Percentiles rank a stretch among this genome's conserved stretches.
phyloP scores from a whole-genome alignment of 495 filamentous ascomycete genomes.

The Oidiodendron maius region DNA sequence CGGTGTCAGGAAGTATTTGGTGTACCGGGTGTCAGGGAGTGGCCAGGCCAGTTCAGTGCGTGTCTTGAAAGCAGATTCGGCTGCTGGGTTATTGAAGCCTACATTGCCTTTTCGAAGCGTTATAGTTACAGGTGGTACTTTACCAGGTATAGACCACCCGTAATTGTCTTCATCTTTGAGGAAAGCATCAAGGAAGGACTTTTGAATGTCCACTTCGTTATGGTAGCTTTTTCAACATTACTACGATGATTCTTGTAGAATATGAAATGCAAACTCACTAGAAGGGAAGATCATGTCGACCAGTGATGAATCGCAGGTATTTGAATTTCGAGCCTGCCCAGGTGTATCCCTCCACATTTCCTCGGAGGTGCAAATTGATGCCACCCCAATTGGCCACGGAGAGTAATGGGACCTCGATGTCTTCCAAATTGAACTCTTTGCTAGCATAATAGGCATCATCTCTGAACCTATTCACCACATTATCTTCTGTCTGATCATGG shows the following conservation, averaged over 20 bases:
- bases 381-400: conserved; percentile 54
- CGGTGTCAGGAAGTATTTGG: conserved; percentile 45
- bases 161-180: conserved; percentile 54
- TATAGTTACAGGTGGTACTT: conserved; percentile 48
- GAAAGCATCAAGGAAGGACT: conserved; percentile 61
- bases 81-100: conserved; percentile 54
- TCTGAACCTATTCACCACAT: conserved; percentile 43
- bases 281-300: conserved; percentile 65
- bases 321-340: conserved; percentile 55
- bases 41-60: conserved; percentile 58
- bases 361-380: conserved; percentile 55
- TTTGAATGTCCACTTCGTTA: conserved; percentile 57
- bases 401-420: conserved; percentile 56
- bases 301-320: conserved; percentile 61
- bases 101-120: conserved; percentile 56
- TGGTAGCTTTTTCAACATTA: no score
- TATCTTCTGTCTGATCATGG: conserved; percentile 55
- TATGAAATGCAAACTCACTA: no score
- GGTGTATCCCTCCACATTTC: conserved; percentile 58
- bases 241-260: no score
- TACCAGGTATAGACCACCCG: conserved; percentile 55
- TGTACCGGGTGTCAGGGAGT: conserved; percentile 53
- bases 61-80: conserved; percentile 38
- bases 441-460: conserved; percentile 57
- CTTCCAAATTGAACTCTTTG: conserved; percentile 54